These are phyloP conservation scores for Hemileia vastatrix DNA, from an alignment of 1,284 basidiomycete species.

Conservation along the genomic window DNA sequence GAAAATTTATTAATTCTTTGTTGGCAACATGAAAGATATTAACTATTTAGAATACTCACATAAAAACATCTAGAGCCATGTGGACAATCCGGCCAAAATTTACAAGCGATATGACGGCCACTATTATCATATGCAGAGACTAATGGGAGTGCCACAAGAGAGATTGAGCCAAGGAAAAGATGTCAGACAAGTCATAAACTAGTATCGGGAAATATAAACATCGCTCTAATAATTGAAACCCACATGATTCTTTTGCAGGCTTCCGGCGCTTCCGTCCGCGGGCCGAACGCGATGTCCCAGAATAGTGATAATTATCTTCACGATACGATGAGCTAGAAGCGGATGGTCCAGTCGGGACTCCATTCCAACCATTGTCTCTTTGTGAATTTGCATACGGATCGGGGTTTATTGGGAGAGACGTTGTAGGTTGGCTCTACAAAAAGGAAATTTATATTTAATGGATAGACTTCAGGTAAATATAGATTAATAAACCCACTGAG, in stretches of 20 bases:
- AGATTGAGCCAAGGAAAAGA: no score
- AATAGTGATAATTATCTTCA: background rate
- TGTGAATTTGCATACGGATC: background rate
- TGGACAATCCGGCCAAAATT: constrained; percentile 21
- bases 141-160: no score
- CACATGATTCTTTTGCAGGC: constrained; percentile 9
- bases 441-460: no score
- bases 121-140: constrained; percentile 15
- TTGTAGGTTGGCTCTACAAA: background rate
- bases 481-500: no score
- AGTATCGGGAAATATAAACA: no score
- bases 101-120: constrained; percentile 20
- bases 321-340: constrained; percentile 1
- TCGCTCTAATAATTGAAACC: constrained; percentile 7
- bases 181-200: no score
- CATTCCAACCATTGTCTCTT: constrained; percentile 21
- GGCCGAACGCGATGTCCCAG: constrained; percentile 10
- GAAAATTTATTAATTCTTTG: no score
- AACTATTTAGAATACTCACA: background rate
- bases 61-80: constrained; percentile 20
- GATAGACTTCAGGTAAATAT: no score
- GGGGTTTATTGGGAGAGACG: background rate
- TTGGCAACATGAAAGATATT: no score
- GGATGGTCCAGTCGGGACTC: constrained; percentile 15
- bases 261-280: constrained; percentile 4